A percentile compares a stretch with the other conserved stretches of the same genome.
Conservation (phyloP, 495 filamentous ascomycete genomes). For the Talaromyces liani region DNA sequence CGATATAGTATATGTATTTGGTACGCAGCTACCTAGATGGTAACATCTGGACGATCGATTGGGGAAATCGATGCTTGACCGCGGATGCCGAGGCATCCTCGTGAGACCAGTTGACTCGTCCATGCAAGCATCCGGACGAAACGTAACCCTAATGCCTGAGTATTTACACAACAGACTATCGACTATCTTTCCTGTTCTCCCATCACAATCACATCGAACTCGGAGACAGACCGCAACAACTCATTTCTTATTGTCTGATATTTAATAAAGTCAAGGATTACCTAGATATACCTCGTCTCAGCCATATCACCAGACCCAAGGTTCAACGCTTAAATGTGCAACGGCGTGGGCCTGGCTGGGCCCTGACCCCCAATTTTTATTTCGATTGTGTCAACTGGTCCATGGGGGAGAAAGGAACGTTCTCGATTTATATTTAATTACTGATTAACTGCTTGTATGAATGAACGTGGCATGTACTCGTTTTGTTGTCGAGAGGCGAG, state of each 20-base stretch:
- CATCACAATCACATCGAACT: background rate
- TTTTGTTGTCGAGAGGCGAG: background rate
- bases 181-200: background rate
- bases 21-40: background rate
- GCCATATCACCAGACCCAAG: background rate
- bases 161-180: background rate
- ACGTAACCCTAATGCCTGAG: background rate
- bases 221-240: background rate
- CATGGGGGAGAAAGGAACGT: background rate
- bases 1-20: background rate
- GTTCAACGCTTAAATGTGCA: background rate
- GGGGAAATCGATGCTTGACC: background rate
- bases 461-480: background rate
- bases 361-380: background rate
- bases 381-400: background rate
- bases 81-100: background rate
- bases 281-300: slow-evolving; percentile 1
- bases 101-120: background rate
- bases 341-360: background rate
- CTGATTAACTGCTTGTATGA: background rate
- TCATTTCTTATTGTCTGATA: background rate
- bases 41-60: background rate
- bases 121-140: background rate
- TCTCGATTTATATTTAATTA: background rate
- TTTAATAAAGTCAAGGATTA: background rate